Evolutionary conservation across 768 basidiomycete genomes (phyloP), one percentile per base, ranked within the genome.

Genomic region (Ramaria sp.): DNA sequence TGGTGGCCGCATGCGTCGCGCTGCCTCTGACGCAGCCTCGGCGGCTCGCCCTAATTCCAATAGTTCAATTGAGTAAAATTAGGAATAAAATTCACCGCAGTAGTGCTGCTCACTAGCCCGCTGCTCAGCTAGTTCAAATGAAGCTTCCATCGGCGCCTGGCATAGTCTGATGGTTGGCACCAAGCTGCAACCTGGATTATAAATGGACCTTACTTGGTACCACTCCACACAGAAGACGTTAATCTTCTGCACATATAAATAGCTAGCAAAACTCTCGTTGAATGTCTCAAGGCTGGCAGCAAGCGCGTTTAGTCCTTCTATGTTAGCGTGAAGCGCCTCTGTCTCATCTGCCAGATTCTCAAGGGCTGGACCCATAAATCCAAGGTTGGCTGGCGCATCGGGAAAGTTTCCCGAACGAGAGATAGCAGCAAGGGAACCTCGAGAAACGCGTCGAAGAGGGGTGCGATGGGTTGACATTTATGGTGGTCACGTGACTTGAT

Each of bases 211-310:
- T 60, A 85, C 91, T 77, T 93, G 86, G 0, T 81, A 82, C 91
- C 91, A 96, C 66, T 96, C 93, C 0, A 84, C 84, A n/a, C 91
- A 92, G 57, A 95, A 78, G 2, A 91, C 83, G 66, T 94, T 92
- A 91, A 97, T 95, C 66, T 90, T 86, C 82, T 94, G 84, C 22
- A 85, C 82, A 67, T 93, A 94, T 11, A 95, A 70, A 79, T 84
- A 94, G 66, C 88, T 91, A 13, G 93, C 88, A 65, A 97, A 95
- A 13, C 83, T 82, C 69, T 97, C 93, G 67, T 96, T 96, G 75
- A 95, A 95, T 4, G 81, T 83, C 13, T 80, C 79, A 53, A 97
- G 76, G 19, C 88, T 83, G 47, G 84, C 75, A 68, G 84, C 83
- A 60, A 97, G 78, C 24, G 75, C 73, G 59, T 79, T 79, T 64